These are phyloP conservation scores for Narthecium ossifragum DNA, from an alignment of 106 monocot genomes.

Conservation along the genomic window DNA sequence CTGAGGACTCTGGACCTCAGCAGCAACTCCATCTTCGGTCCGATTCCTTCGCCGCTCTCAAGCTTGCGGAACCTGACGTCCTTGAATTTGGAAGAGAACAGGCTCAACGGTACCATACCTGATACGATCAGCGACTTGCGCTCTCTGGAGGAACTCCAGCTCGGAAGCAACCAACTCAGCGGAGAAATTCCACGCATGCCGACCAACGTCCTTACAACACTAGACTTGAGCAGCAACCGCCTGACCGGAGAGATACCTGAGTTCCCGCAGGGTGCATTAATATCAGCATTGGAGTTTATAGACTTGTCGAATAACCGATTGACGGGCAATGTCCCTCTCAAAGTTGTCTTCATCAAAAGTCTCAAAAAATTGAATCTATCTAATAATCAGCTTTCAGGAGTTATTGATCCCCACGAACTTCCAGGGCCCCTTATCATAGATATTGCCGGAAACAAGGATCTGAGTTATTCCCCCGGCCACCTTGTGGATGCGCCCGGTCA, in stretches of 20 bases:
- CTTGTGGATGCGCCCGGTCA: too few species aligned
- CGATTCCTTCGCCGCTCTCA: conserved; percentile 26
- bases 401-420: conserved; percentile 19
- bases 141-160: conserved; percentile 30
- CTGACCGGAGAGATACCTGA: conserved; percentile 37
- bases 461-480: too few species aligned
- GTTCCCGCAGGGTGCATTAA: neutral
- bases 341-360: conserved; percentile 11
- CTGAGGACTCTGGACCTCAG: conserved; percentile 44
- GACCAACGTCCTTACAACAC: conserved; percentile 12
- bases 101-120: conserved; percentile 39
- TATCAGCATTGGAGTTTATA: conserved; percentile 26
- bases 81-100: conserved; percentile 33
- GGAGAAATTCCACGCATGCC: conserved; percentile 50
- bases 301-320: conserved; percentile 52
- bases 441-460: conserved; percentile 23
- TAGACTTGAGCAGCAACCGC: conserved; percentile 51
- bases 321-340: conserved; percentile 32
- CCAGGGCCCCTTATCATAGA: neutral
- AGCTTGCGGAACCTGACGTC: conserved; percentile 22
- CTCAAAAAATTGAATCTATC: conserved; percentile 37
- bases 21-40: conserved; percentile 32
- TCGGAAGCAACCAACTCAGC: conserved; percentile 40
- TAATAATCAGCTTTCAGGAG: conserved; percentile 45
- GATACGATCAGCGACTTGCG: conserved; percentile 9